Evolutionary conservation across 768 basidiomycete species (phyloP).

Genomic region (Phlebiopsis flavidoalba): DNA sequence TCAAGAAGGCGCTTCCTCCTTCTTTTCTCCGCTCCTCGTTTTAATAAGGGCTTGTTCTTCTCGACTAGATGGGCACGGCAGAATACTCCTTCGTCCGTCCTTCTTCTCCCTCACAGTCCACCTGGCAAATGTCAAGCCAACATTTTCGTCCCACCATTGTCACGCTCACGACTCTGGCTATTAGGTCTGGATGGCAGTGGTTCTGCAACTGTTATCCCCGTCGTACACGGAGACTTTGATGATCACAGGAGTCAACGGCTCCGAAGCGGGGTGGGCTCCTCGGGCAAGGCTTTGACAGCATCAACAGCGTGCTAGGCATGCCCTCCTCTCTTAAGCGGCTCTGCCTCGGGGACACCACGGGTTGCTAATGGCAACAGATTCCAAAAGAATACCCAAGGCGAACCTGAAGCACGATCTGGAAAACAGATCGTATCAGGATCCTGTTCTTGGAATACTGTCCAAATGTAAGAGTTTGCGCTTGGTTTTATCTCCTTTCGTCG

Average conservation of each 20-base stretch:
- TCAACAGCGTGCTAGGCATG: constrained; percentile 16
- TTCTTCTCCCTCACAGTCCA: constrained; percentile 69
- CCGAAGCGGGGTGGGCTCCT: constrained; percentile 39
- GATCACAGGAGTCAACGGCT: constrained; percentile 31
- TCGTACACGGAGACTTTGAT: constrained; percentile 21
- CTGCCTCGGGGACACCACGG: constrained; percentile 16
- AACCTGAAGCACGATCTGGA: constrained; percentile 73
- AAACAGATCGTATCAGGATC: constrained; percentile 90
- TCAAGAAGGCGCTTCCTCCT: too few relatives aligned
- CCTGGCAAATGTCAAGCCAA: constrained; percentile 4
- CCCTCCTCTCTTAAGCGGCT: constrained; percentile 1
- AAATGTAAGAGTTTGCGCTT: constrained; percentile 42
- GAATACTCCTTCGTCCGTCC: constrained; percentile 82
- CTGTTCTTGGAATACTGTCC: constrained; percentile 82
- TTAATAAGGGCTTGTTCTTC: constrained; percentile 81
- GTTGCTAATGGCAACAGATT: constrained; percentile 11
- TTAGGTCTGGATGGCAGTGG: constrained; percentile 4
- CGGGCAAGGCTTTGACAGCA: constrained; percentile 16
- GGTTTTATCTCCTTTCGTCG: background rate
- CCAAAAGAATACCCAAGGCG: constrained; percentile 55
- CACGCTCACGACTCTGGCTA: background rate
- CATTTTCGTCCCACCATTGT: background rate
- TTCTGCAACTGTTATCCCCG: constrained; percentile 33
- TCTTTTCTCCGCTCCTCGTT: constrained; percentile 80
- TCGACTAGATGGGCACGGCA: constrained; percentile 92